phyloP scores from a whole-genome alignment of 2,329 filamentous ascomycete genomes.

The Talaromyces verruculosus region DNA sequence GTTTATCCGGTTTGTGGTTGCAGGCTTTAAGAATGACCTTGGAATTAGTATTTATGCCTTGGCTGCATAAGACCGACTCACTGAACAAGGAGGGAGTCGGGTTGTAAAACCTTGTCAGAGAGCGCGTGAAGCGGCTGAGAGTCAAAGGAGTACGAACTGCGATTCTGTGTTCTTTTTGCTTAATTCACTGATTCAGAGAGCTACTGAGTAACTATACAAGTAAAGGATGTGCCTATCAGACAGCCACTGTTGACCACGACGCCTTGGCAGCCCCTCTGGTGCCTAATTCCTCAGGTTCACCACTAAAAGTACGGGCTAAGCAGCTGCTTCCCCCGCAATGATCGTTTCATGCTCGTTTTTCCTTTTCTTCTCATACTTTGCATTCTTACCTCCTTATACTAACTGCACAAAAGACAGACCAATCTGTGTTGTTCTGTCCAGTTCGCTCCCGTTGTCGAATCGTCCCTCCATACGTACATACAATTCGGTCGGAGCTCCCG shows the following conservation, averaged over 20 bases:
- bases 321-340: conserved; percentile 3
- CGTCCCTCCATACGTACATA: neutral
- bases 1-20: neutral
- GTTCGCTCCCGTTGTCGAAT: neutral
- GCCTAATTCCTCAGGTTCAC: conserved; percentile 19
- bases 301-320: neutral
- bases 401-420: neutral
- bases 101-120: neutral
- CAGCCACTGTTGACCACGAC: conserved; percentile 1
- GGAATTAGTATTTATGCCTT: neutral
- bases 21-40: neutral
- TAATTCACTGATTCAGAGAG: neutral
- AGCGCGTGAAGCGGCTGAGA: neutral
- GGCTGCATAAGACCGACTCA: neutral
- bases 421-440: neutral
- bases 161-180: neutral
- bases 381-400: neutral
- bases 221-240: conserved; percentile 8
- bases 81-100: neutral
- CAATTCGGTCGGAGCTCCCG: conserved; percentile 17
- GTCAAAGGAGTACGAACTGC: neutral
- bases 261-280: conserved; percentile 10
- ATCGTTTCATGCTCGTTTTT: neutral
- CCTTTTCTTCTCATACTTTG: neutral
- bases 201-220: neutral